Evolutionary conservation across 2,329 filamentous ascomycete species (phyloP).

Genomic region (Hysterium pulicare): DNA sequence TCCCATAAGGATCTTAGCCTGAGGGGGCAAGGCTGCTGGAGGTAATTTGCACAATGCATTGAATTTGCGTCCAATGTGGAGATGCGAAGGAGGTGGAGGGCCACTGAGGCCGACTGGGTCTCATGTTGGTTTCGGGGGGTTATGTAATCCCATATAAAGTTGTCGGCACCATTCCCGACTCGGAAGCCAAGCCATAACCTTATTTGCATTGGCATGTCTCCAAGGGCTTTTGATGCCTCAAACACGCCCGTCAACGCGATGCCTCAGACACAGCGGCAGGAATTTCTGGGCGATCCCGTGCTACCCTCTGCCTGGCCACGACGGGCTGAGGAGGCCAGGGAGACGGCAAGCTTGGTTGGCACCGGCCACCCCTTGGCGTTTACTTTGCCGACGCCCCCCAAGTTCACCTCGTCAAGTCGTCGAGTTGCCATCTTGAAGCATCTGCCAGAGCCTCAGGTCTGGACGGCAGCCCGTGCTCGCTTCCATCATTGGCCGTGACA

Average conservation of each 20-base stretch:
- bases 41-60: constrained; percentile 30
- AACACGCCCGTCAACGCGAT: constrained; percentile 36
- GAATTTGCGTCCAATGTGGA: constrained; percentile 32
- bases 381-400: no score
- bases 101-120: constrained; percentile 21
- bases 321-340: no score
- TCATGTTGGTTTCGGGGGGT: constrained; percentile 13
- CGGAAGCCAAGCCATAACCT: constrained; percentile 13
- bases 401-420: no score
- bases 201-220: constrained; percentile 21
- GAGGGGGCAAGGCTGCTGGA: constrained; percentile 20
- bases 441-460: constrained; percentile 2
- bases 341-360: no score
- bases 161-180: constrained; percentile 9
- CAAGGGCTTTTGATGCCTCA: constrained; percentile 13
- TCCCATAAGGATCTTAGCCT: constrained; percentile 25
- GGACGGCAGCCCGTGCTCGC: background rate
- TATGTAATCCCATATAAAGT: constrained; percentile 5
- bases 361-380: no score
- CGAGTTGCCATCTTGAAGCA: no score
- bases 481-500: constrained; percentile 1
- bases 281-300: no score
- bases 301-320: no score
- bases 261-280: constrained; percentile 28
- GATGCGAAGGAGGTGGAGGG: constrained; percentile 27